Evolutionary conservation across 352 stramenopile species (phyloP), one percentile per base, ranked within the genome.

Genomic region (Peronospora farinosa): DNA sequence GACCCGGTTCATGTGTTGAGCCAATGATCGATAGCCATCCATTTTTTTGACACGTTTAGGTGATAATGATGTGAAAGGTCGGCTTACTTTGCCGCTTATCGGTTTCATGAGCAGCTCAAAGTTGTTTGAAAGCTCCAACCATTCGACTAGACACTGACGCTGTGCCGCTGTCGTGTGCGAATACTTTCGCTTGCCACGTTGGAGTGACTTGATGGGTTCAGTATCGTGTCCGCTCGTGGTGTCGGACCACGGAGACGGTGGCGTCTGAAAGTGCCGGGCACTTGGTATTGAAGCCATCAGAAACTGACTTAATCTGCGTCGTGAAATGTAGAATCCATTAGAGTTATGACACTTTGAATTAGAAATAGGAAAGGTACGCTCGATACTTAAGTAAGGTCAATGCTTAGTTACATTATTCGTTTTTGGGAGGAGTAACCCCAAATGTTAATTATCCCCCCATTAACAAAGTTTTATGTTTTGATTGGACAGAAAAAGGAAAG

Each of bases 11-110:
- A 85, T 69, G 47, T 75, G 54, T n/a, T 63, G 63, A 31, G 66
- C 74, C 32, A 85, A 47, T 5, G 60, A 62, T 31, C 71, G 68
- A 42, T 78, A 85, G 15, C 70, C 74, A 40, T 85, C 68, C 13
- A 52, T 67, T 47, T 82, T 82, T 48, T 76, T 76, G 28, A 69
- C 28, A 15, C 54, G 56, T 47, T 72, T 78, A 40, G 54, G 59
- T 0, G 43, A 40, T 31, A 25, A 38, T 17, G 17, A 54, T 17
- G 16, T 32, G 15, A 23, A 42, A 5, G 31, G 17, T 1, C 47
- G 39, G 15, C 16, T 45, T 39, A 17, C 32, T 40, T 11, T 40
- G 44, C 17, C 37, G 15, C 51, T 47, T 8, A 45, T 40, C 17
- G 55, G 60, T 30, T 42, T 62, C 17, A 65, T 70, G 21, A 84